These are phyloP conservation scores for Eutypa lata DNA, from an alignment of 2,329 filamentous ascomycete species.

Conservation along the genomic window DNA sequence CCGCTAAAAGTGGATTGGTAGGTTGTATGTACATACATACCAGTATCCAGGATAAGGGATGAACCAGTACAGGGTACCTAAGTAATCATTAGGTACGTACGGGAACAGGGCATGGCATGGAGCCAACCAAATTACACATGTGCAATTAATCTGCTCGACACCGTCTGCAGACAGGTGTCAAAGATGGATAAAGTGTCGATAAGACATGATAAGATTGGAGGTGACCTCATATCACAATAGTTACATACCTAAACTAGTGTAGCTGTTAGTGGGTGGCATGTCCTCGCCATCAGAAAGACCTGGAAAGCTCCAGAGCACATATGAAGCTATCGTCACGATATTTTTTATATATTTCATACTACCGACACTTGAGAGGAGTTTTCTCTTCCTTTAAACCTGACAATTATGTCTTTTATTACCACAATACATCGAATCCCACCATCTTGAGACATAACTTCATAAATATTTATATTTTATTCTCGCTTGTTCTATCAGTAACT, in stretches of 20 bases:
- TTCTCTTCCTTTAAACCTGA: background rate
- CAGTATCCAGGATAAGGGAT: too few relatives aligned
- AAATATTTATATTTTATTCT: background rate
- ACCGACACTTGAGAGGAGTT: too few relatives aligned
- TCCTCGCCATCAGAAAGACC: background rate
- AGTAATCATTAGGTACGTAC: too few relatives aligned
- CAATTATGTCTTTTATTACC: background rate
- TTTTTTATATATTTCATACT: background rate
- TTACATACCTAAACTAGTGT: background rate
- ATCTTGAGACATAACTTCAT: too few relatives aligned
- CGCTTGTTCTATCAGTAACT: background rate
- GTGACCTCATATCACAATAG: background rate
- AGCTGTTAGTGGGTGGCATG: background rate
- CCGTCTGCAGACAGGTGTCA: background rate
- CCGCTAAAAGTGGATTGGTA: background rate
- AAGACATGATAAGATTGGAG: background rate
- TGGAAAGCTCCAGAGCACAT: conserved; percentile 1
- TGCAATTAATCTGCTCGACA: background rate
- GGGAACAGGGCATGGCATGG: too few relatives aligned
- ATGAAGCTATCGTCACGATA: conserved; percentile 1
- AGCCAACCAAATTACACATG: too few relatives aligned
- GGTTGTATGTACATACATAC: background rate
- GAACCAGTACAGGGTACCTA: too few relatives aligned
- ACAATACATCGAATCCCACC: too few relatives aligned
- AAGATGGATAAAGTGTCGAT: background rate